Conservation (phyloP, 140 eudicot species). For the Erigeron philadelphicus region DNA sequence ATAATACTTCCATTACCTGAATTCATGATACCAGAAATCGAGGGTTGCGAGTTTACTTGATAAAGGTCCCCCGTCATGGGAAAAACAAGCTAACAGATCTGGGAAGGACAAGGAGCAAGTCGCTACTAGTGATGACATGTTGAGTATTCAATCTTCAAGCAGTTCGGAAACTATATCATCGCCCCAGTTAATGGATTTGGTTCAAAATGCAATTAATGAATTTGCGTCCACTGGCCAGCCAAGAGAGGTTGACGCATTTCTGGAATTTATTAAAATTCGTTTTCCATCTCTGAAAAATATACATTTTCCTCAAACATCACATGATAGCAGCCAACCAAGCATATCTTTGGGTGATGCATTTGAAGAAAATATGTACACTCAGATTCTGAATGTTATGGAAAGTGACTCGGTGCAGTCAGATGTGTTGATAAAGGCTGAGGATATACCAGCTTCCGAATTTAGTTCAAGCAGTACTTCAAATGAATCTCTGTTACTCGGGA, state of each 20-base stretch:
- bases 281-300: conserved; percentile 54
- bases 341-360: conserved; percentile 47
- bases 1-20: conserved; percentile 5
- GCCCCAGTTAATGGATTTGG: conserved; percentile 43
- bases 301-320: conserved; percentile 37
- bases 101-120: conserved; percentile 51
- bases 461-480: conserved; percentile 25
- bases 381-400: conserved; percentile 39
- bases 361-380: conserved; percentile 61
- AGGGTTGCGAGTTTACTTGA: conserved; percentile 72
- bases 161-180: conserved; percentile 41
- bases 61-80: conserved; percentile 84
- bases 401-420: conserved; percentile 13
- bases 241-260: conserved; percentile 60
- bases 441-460: conserved; percentile 23
- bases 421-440: conserved; percentile 25
- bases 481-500: conserved; percentile 66
- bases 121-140: conserved; percentile 22
- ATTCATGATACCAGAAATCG: conserved; percentile 64
- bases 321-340: conserved; percentile 37
- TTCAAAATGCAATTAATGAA: conserved; percentile 66
- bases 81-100: conserved; percentile 44
- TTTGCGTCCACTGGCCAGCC: conserved; percentile 65
- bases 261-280: conserved; percentile 52
- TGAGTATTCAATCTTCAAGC: conserved; percentile 29